Base-by-base conservation (phyloP, 1,284 basidiomycete genomes). In the Coriolopsis trogii region DNA sequence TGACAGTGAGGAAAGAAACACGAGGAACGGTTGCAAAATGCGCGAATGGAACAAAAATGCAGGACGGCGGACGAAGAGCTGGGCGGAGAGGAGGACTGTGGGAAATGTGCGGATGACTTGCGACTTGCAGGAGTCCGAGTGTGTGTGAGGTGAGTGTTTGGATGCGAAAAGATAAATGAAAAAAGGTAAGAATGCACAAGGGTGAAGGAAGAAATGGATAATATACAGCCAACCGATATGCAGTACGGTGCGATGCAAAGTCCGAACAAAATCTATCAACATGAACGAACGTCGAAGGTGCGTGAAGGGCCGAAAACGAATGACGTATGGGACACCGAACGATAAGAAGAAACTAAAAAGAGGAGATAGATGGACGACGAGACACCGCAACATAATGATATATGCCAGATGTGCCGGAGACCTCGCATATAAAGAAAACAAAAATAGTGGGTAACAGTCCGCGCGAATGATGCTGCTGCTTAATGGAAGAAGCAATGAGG, bases 261-360 rank as follows among this genome's bases (percentile, higher is more conserved):
- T 58, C 56, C 50, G n/a, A n/a, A n/a, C n/a, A n/a, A n/a, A 60
- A 54, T 55, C 55, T 55, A 55, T 58, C 36, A 46, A 55, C 51
- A 64, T 44, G 40, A 54, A 49, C 26, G 51, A 49, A 58, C 24
- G 18, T 40, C 41, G 44, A 51, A 50, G 28, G 30, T 26, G 34
- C 37, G 31, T 28, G 26, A 37, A 18, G 46, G n/a, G n/a, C n/a
- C n/a, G n/a, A n/a, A n/a, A n/a, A n/a, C n/a, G n/a, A n/a, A n/a
- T n/a, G n/a, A n/a, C n/a, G n/a, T n/a, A n/a, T n/a, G n/a, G n/a
- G 20, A 30, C 49, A 51, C 52, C 16, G 45, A 56, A 37, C 39
- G 28, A 53, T 37, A 45, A 29, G 13, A 6, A 18, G 33, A 34
- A n/a, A 34, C 33, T 33, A 46, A 50, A 24, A 9, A 12, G 44